phyloP scores from a whole-genome alignment of 768 basidiomycete genomes.

The Phaeotremella fagi region DNA sequence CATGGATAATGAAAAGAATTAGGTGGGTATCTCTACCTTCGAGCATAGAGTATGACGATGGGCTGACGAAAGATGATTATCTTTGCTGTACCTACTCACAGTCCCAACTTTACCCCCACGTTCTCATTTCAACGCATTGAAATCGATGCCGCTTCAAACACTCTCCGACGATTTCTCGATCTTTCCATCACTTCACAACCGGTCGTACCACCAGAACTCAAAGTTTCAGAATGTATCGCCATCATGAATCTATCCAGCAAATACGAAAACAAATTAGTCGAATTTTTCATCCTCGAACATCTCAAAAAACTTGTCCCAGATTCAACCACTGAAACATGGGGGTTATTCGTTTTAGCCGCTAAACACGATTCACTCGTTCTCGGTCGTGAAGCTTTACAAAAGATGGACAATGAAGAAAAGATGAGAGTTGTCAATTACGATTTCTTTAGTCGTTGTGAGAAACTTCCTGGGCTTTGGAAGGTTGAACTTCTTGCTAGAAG shows the following conservation, averaged over 20 bases:
- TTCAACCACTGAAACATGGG: not conserved
- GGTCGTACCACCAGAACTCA: not conserved
- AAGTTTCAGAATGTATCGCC: not conserved
- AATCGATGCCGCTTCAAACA: not conserved
- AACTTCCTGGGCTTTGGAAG: not conserved
- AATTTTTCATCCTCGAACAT: no score
- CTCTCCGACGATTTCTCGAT: not conserved
- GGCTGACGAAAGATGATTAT: not conserved
- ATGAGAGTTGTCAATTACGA: not conserved
- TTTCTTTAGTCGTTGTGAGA: not conserved
- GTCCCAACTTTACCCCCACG: not conserved
- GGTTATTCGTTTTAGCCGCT: not conserved
- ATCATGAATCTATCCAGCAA: not conserved
- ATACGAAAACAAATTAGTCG: no score
- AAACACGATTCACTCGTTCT: not conserved
- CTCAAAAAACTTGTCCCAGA: no score
- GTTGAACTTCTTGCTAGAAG: not conserved
- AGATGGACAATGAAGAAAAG: not conserved
- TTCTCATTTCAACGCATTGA: no score
- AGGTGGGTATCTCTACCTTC: conserved; percentile 1
- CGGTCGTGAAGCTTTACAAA: not conserved
- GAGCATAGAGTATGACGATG: not conserved
- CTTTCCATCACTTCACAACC: not conserved
- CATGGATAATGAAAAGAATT: not conserved
- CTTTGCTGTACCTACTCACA: not conserved